Conservation (phyloP, 495 filamentous ascomycete species). For the Aspergillus leporis region DNA sequence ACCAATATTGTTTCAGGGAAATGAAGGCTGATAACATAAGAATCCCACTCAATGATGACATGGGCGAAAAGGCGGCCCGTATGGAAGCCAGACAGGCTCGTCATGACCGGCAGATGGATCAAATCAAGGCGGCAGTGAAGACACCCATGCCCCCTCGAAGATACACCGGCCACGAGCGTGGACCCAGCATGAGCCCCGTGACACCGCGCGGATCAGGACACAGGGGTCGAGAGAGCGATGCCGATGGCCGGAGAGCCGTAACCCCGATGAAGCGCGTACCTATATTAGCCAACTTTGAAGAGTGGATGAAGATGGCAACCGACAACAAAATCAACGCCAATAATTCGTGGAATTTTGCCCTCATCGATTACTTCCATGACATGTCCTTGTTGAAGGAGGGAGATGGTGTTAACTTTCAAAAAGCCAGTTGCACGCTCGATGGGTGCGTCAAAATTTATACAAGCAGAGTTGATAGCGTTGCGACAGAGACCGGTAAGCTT, state of each 20-base stretch:
- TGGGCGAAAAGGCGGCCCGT: conserved; percentile 84
- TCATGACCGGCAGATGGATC: conserved; percentile 88
- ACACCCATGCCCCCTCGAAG: conserved; percentile 73
- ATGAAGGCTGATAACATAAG: conserved; percentile 28
- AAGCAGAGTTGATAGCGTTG: conserved; percentile 95
- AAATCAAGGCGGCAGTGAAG: conserved; percentile 82
- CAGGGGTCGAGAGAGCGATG: conserved; percentile 57
- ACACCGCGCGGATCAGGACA: conserved; percentile 59
- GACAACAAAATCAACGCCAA: conserved; percentile 99
- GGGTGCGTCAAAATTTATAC: conserved; percentile 99
- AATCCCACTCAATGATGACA: conserved; percentile 96
- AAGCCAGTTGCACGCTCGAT: conserved; percentile 96
- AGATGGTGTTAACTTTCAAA: conserved; percentile 97
- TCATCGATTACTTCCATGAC: conserved; percentile 99
- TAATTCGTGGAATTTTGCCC: conserved; percentile 98
- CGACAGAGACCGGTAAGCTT: conserved; percentile 94
- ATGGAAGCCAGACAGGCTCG: conserved; percentile 84
- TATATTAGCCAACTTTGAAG: conserved; percentile 95
- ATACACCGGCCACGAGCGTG: conserved; percentile 61
- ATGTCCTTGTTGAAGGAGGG: conserved; percentile 97
- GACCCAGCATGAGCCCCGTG: conserved; percentile 63
- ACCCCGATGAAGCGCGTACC: conserved; percentile 97
- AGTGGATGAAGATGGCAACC: conserved; percentile 99
- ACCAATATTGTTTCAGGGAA: background rate
- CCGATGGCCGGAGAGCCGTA: conserved; percentile 68